Conservation (phyloP, 495 filamentous ascomycete species). For the Cercophora scortea region DNA sequence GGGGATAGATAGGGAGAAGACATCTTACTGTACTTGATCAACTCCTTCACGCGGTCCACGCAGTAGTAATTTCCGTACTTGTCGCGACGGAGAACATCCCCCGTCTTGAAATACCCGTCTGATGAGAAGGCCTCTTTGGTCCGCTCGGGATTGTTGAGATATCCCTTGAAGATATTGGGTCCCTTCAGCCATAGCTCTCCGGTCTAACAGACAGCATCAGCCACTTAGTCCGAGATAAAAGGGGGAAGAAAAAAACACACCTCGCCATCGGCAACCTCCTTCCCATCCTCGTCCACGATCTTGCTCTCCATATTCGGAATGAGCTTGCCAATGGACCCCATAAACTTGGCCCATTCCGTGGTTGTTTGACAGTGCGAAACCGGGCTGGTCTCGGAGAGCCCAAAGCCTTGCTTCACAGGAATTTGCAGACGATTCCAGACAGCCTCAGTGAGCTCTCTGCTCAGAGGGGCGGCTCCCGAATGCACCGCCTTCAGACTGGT, state of each 20-base stretch:
- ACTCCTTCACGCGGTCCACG: neutral
- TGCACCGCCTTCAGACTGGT: conserved; percentile 75
- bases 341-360: neutral
- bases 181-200: neutral
- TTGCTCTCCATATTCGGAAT: neutral
- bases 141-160: neutral
- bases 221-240: neutral
- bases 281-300: neutral
- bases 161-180: neutral
- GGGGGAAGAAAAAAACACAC: neutral
- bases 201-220: neutral
- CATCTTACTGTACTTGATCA: neutral
- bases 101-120: neutral
- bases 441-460: conserved; percentile 69
- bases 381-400: neutral
- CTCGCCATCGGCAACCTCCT: neutral
- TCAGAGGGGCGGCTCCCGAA: conserved; percentile 84
- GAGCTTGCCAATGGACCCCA: conserved; percentile 40
- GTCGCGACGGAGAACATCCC: neutral
- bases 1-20: conserved; percentile 30
- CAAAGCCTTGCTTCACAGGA: conserved; percentile 56
- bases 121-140: neutral
- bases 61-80: neutral
- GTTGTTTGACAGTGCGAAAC: neutral
- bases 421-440: conserved; percentile 68